Conservation (phyloP, 176 grass and related monocot genomes). For the Metroxylon sagu region DNA sequence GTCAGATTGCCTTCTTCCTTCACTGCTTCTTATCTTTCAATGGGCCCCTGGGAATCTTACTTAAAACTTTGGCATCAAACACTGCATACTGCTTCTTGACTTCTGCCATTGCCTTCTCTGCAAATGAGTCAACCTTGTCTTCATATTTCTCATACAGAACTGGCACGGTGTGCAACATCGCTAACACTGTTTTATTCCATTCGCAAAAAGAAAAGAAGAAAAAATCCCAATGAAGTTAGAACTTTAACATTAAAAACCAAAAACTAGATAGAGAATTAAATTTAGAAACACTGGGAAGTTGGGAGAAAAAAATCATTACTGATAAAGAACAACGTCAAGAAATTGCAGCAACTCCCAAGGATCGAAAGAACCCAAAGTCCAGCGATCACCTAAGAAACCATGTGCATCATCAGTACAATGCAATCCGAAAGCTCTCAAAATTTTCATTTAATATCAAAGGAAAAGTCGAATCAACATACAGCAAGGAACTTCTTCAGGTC, state of each 20-base stretch:
- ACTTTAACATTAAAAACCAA: too few species aligned
- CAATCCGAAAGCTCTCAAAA: background rate
- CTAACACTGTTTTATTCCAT: conserved; percentile 38
- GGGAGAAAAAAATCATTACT: conserved; percentile 30
- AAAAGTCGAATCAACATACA: conserved; percentile 35
- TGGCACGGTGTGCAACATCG: conserved; percentile 81
- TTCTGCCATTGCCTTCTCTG: conserved; percentile 73
- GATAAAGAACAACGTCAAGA: conserved; percentile 88
- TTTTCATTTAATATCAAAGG: background rate
- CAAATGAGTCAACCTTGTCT: conserved; percentile 67
- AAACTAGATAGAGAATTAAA: too few species aligned
- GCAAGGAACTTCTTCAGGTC: conserved; percentile 88
- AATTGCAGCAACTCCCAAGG: conserved; percentile 64
- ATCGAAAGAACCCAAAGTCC: conserved; percentile 82
- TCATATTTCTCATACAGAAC: conserved; percentile 84
- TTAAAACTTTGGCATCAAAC: conserved; percentile 73
- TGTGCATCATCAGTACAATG: background rate
- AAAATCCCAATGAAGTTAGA: too few species aligned
- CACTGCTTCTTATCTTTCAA: conserved; percentile 88
- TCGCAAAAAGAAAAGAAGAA: conserved; percentile 10
- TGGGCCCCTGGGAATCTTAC: conserved; percentile 64
- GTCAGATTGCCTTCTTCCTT: background rate
- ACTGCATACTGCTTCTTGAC: conserved; percentile 64
- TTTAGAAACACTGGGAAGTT: background rate
- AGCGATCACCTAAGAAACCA: conserved; percentile 52